Conservation (phyloP, 495 filamentous ascomycete species). For the Lasiosphaeria miniovina region DNA sequence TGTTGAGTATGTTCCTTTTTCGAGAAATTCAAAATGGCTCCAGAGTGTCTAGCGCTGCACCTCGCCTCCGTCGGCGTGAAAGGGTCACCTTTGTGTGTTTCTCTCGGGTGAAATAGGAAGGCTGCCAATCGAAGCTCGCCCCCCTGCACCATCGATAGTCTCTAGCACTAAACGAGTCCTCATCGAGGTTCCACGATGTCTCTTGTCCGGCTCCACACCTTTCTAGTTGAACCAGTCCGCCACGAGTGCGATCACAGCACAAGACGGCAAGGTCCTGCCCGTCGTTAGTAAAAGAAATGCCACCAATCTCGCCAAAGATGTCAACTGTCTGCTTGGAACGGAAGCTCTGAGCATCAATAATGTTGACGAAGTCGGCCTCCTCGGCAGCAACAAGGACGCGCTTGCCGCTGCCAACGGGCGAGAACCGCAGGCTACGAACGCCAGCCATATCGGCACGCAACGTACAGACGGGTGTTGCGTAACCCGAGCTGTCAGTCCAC, state of each 20-base stretch:
- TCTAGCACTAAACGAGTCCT: conserved; percentile 1
- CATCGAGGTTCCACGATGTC: conserved; percentile 26
- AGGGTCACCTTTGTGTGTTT: conserved; percentile 21
- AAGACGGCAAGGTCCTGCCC: conserved; percentile 70
- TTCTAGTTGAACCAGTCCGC: conserved; percentile 77
- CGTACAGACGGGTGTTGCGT: conserved; percentile 50
- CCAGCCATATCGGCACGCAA: conserved; percentile 75
- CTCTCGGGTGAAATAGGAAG: conserved; percentile 23
- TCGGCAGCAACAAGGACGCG: conserved; percentile 76
- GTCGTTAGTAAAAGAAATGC: conserved; percentile 68
- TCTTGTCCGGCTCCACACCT: conserved; percentile 47
- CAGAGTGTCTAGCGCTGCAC: conserved; percentile 29
- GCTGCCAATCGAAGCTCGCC: conserved; percentile 22
- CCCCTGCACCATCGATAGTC: conserved; percentile 2
- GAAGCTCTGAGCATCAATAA: conserved; percentile 73
- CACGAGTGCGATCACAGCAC: conserved; percentile 70
- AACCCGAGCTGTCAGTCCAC: conserved; percentile 52
- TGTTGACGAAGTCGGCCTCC: conserved; percentile 75
- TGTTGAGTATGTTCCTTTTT: neutral
- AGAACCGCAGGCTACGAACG: conserved; percentile 75
- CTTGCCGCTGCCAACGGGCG: conserved; percentile 71
- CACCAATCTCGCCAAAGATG: conserved; percentile 83
- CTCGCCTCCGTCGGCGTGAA: conserved; percentile 30
- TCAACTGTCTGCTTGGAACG: conserved; percentile 69
- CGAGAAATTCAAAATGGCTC: conserved; percentile 31